Conservation (phyloP, 331 rosid genomes). For the Stylosanthes scabra region DNA sequence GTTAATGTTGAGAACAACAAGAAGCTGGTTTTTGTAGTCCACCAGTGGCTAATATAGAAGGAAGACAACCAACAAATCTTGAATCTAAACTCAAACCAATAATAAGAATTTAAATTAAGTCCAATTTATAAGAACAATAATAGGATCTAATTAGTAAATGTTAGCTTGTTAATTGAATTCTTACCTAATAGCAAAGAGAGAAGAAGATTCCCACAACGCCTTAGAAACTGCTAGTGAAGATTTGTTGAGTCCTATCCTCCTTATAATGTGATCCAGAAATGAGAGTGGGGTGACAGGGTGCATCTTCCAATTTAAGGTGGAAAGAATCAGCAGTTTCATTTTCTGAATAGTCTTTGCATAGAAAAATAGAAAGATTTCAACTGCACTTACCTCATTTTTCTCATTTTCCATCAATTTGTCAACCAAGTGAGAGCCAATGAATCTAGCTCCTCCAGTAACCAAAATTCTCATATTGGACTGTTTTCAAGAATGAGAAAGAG, state of each 20-base stretch:
- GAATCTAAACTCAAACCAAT: conserved; percentile 57
- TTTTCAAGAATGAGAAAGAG: conserved; percentile 27
- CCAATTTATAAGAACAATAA: no score
- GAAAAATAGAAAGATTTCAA: conserved; percentile 11
- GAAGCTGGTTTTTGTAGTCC: conserved; percentile 72
- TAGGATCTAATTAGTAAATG: background rate
- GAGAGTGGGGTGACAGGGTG: conserved; percentile 93
- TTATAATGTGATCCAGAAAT: conserved; percentile 74
- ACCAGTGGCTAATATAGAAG: conserved; percentile 88
- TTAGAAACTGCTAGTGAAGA: conserved; percentile 76
- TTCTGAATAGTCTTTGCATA: conserved; percentile 69
- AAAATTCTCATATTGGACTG: conserved; percentile 97
- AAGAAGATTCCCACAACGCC: conserved; percentile 76
- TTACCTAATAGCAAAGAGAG: conserved; percentile 73
- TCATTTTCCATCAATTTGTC: conserved; percentile 91
- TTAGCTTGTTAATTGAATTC: no score
- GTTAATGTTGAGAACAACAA: conserved; percentile 65
- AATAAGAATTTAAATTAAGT: conserved; percentile 21
- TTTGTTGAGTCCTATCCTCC: conserved; percentile 73
- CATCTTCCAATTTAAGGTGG: conserved; percentile 91
- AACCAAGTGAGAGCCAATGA: conserved; percentile 93
- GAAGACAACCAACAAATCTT: conserved; percentile 73
- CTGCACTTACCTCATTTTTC: conserved; percentile 73
- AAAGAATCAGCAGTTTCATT: conserved; percentile 92
- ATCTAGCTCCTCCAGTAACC: conserved; percentile 99